phyloP scores from a whole-genome alignment of 192 early-diverging fungal genomes.

The Backusella westeae region DNA sequence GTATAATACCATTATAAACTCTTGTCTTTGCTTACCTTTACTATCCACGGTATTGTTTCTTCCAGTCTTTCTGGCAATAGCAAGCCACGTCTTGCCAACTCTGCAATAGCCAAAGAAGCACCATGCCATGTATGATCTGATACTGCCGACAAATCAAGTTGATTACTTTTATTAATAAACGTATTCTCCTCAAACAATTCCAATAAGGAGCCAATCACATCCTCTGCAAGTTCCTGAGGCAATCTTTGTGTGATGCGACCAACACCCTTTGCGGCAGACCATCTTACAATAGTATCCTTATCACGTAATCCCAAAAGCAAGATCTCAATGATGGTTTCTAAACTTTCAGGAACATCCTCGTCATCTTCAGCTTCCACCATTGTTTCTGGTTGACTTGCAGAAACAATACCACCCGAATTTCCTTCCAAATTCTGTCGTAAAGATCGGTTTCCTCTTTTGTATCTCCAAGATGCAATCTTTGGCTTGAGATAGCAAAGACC shows the following conservation, averaged over 20 bases:
- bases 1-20: conserved; percentile 46
- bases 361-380: conserved; percentile 37
- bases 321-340: conserved; percentile 82
- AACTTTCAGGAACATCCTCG: conserved; percentile 77
- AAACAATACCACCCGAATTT: not conserved
- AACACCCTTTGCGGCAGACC: conserved; percentile 96
- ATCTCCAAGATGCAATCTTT: conserved; percentile 64
- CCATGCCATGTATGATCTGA: conserved; percentile 96
- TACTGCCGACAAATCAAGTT: conserved; percentile 70
- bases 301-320: conserved; percentile 83
- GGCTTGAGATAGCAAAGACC: conserved; percentile 79
- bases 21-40: conserved; percentile 48
- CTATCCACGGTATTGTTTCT: conserved; percentile 80
- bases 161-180: conserved; percentile 32
- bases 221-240: conserved; percentile 74
- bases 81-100: conserved; percentile 84
- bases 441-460: conserved; percentile 66
- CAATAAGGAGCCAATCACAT: conserved; percentile 78
- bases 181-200: conserved; percentile 85
- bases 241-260: conserved; percentile 84
- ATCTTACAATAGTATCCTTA: conserved; percentile 94
- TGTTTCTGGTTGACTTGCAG: conserved; percentile 3
- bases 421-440: conserved; percentile 51
- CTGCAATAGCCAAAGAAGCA: conserved; percentile 85
- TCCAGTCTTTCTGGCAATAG: conserved; percentile 69